Percentiles rank a stretch among this genome's conserved stretches.
Conservation (phyloP, 495 filamentous ascomycete species). For the Astrocystis sublimbata region DNA sequence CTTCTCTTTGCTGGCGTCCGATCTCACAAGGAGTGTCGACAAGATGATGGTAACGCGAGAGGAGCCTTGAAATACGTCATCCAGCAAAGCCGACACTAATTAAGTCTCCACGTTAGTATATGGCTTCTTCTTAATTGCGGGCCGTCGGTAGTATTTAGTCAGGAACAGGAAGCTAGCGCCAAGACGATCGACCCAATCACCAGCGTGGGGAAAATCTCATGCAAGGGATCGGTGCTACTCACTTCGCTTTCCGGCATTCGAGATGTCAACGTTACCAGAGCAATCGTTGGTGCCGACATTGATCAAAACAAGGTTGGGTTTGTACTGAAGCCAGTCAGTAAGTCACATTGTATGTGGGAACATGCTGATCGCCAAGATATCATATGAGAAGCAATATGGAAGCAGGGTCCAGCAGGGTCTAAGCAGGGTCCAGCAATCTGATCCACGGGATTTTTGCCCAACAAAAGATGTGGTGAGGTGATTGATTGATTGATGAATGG, state of each 20-base stretch:
- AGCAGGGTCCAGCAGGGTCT: too few species aligned
- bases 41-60: slow-evolving; percentile 49
- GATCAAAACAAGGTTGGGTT: slow-evolving; percentile 54
- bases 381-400: background rate
- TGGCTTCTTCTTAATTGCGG: background rate
- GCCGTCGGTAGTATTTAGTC: background rate
- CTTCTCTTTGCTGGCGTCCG: slow-evolving; percentile 20
- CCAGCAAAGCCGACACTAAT: slow-evolving; percentile 33
- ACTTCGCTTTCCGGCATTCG: slow-evolving; percentile 32
- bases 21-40: slow-evolving; percentile 50
- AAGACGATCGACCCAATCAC: background rate
- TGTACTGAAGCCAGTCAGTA: slow-evolving; percentile 17
- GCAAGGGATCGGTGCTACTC: slow-evolving; percentile 18
- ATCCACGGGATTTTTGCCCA: too few species aligned
- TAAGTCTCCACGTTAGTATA: background rate
- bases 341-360: background rate
- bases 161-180: background rate
- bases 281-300: slow-evolving; percentile 55
- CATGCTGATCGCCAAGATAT: background rate
- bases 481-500: too few species aligned
- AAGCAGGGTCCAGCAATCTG: too few species aligned
- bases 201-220: slow-evolving; percentile 19
- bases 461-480: too few species aligned
- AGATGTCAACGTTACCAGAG: slow-evolving; percentile 24
- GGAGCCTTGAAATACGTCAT: slow-evolving; percentile 39